Conservation (phyloP, 257 asterid species). For the Solanum paucissectum region DNA sequence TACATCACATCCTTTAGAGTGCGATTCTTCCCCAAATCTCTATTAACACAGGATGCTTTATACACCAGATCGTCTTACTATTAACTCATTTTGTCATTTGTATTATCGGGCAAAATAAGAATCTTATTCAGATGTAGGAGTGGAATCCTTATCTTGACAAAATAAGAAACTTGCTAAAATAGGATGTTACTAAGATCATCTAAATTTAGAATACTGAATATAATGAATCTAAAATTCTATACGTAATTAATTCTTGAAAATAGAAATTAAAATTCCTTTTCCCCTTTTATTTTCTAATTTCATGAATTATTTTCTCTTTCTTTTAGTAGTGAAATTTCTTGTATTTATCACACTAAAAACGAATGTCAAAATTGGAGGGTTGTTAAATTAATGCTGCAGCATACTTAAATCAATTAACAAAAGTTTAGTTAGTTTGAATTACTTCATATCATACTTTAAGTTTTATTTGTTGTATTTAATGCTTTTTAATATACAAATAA, state of each 20-base stretch:
- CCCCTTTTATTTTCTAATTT: not conserved
- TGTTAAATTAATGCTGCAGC: not conserved
- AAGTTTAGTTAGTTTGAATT: not conserved
- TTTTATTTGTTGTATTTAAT: not conserved
- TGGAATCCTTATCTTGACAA: not conserved
- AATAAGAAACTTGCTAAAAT: not conserved
- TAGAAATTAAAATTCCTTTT: not conserved
- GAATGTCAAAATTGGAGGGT: not conserved
- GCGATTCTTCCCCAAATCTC: accelerated
- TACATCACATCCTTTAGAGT: not conserved
- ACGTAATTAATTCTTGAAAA: not conserved
- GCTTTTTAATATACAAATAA: not conserved
- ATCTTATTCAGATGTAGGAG: not conserved
- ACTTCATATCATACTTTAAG: not conserved
- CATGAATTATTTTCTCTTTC: not conserved
- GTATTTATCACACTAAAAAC: not conserved
- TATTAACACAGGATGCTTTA: no score
- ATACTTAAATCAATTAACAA: not conserved
- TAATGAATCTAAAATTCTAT: not conserved
- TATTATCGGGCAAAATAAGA: no score
- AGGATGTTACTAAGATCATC: not conserved
- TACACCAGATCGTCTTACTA: not conserved
- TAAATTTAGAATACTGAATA: no score
- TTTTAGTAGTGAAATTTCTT: not conserved
- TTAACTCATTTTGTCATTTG: not conserved